Evolutionary conservation across 345 rosid genomes (phyloP), one percentile per base, ranked within the genome.

Genomic region (Atalantia buxifolia): DNA sequence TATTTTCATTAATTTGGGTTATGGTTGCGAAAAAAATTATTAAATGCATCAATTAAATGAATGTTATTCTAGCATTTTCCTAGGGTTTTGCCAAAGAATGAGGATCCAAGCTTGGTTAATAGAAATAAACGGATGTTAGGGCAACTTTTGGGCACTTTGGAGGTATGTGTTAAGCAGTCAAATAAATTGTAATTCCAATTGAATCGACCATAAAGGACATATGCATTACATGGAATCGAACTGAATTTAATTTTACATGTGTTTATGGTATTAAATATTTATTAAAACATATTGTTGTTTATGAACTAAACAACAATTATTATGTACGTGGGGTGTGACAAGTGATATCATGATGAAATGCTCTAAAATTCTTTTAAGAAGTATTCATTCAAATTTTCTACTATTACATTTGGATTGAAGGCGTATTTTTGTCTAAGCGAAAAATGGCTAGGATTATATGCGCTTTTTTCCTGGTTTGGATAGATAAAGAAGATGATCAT

Each of bases 91-190:
- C 99, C 97, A 0, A 94, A 90, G 89, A 78, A 94, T 79, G 98
- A 96, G 84, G 99, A 96, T 88, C 99, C 98, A 60, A 94, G 88
- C 45, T 81, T 94, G 85, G 92, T 94, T 80, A 92, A 84, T 80
- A 89, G 99, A 85, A 96, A 96, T 86, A 96, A 88, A 85, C 90
- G 99, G 84, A 96, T 96, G 97, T 77, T 96, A 63, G 99, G 98
- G 59, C 98, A 92, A 83, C 98, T 96, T 81, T 84, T 91, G 77
- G 99, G 99, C 68, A 96, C 99, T 77, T 85, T 94, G 84, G 99
- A 96, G 98, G 99, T 96, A 88, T 81, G 84, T 33, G 36, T 75
- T 50, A 16, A 56, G 50, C 22, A 36, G 67, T 69, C 60, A 35
- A 77, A 76, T 71, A 50, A 48, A 28, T 56, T 42, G 50, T 45